A percentile compares a stretch with the other conserved stretches of the same genome.
phyloP scores from a whole-genome alignment of 306 rosid genomes.

The Cyamopsis tetragonoloba region DNA sequence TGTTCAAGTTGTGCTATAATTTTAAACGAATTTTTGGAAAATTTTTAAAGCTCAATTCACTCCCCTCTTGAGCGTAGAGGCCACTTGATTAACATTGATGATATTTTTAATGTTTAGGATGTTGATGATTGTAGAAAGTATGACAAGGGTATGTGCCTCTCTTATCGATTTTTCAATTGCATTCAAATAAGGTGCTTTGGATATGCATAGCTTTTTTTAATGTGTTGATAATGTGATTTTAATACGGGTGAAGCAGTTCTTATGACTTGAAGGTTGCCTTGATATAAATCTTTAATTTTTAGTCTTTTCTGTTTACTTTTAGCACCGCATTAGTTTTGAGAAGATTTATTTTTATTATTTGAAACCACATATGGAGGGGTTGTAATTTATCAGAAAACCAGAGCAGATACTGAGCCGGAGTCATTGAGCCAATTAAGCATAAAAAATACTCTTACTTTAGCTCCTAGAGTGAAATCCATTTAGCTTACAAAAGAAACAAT shows the following conservation, averaged over 20 bases:
- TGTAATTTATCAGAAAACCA: neutral
- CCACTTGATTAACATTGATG: no score
- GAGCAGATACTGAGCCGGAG: neutral
- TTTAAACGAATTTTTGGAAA: no score
- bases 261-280: neutral
- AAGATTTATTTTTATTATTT: neutral
- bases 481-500: neutral
- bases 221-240: conserved; percentile 11
- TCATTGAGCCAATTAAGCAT: neutral
- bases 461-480: neutral
- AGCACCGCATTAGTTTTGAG: neutral
- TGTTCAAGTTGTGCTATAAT: no score
- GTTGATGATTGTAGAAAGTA: conserved; percentile 82
- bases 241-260: neutral
- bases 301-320: neutral
- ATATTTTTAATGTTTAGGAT: conserved; percentile 53
- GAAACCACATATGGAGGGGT: neutral
- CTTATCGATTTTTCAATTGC: neutral
- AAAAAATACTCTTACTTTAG: neutral
- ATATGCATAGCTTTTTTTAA: neutral
- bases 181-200: neutral
- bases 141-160: conserved; percentile 57
- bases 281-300: neutral
- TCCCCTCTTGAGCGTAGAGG: no score
- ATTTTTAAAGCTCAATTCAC: no score